Percentiles rank a stretch among this genome's conserved stretches.
phyloP scores from a whole-genome alignment of 192 early-diverging fungal genomes.

The Rhizoclosmatium sp. region DNA sequence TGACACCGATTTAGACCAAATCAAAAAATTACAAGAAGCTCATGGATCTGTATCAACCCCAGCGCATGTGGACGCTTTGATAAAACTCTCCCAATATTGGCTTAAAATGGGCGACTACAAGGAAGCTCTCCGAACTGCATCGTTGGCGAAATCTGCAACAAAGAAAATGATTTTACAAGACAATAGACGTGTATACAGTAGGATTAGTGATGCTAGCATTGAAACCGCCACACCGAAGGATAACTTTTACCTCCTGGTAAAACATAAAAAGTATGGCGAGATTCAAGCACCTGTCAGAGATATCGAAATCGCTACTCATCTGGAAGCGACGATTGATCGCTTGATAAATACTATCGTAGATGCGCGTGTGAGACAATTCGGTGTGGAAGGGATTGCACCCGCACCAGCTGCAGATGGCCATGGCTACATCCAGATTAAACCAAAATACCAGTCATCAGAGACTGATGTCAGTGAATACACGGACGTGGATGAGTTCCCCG shows the following conservation, averaged over 20 bases:
- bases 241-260: conserved; percentile 12
- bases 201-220: neutral
- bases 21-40: conserved; percentile 24
- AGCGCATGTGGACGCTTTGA: conserved; percentile 20
- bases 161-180: conserved; percentile 37
- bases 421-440: conserved; percentile 19
- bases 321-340: conserved; percentile 31
- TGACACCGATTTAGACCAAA: conserved; percentile 14
- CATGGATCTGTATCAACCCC: neutral
- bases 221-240: neutral
- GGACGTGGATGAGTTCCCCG: neutral
- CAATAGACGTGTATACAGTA: neutral
- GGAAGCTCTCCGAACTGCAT: conserved; percentile 30
- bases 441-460: neutral
- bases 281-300: conserved; percentile 10
- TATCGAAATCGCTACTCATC: conserved; percentile 26
- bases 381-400: conserved; percentile 1
- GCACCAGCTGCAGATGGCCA: neutral
- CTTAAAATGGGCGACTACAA: conserved; percentile 24
- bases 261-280: conserved; percentile 21
- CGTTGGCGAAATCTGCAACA: conserved; percentile 23
- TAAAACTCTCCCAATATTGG: conserved; percentile 34
- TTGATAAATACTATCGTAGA: conserved; percentile 31
- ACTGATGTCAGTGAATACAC: neutral
- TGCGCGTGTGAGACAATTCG: conserved; percentile 11